These are phyloP conservation scores for Panellus pusillus DNA, from an alignment of 768 basidiomycete genomes.

Conservation along the genomic window DNA sequence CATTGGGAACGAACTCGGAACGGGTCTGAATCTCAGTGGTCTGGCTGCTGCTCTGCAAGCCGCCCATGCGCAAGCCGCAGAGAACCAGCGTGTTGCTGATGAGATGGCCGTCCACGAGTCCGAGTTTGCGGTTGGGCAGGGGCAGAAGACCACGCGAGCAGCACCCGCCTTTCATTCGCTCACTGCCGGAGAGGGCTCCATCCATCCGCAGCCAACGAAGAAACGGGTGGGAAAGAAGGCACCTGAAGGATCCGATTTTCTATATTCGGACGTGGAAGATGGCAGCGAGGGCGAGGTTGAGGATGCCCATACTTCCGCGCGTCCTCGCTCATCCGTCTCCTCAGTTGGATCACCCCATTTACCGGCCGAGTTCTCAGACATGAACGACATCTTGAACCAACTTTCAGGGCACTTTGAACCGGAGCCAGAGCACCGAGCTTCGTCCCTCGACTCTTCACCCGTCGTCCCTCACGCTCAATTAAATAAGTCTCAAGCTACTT, in stretches of 20 bases:
- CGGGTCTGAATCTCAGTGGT: conserved; percentile 54
- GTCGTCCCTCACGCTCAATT: conserved; percentile 46
- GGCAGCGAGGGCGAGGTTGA: conserved; percentile 40
- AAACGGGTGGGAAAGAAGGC: conserved; percentile 38
- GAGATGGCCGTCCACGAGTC: conserved; percentile 47
- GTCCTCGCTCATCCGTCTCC: conserved; percentile 34
- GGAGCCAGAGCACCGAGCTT: conserved; percentile 43
- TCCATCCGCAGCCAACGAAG: conserved; percentile 32
- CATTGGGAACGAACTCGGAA: conserved; percentile 29
- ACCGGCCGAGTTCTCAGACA: conserved; percentile 64
- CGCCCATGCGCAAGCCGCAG: conserved; percentile 61
- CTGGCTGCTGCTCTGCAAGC: conserved; percentile 82
- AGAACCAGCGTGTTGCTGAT: conserved; percentile 45
- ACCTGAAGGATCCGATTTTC: conserved; percentile 54
- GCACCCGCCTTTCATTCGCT: conserved; percentile 81
- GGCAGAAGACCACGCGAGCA: conserved; percentile 58
- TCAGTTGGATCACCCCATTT: conserved; percentile 48
- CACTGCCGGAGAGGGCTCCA: conserved; percentile 52
- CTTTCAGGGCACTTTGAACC: conserved; percentile 70
- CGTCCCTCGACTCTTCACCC: conserved; percentile 44
- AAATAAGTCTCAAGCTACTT: conserved; percentile 21
- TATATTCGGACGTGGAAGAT: conserved; percentile 52
- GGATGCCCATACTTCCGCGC: conserved; percentile 33
- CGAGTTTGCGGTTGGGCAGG: conserved; percentile 45
- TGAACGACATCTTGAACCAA: conserved; percentile 76